A percentile compares a stretch with the other conserved stretches of the same genome.
Evolutionary conservation across 208 protist species (phyloP).

Genomic region (Trypanosoma congolense): DNA sequence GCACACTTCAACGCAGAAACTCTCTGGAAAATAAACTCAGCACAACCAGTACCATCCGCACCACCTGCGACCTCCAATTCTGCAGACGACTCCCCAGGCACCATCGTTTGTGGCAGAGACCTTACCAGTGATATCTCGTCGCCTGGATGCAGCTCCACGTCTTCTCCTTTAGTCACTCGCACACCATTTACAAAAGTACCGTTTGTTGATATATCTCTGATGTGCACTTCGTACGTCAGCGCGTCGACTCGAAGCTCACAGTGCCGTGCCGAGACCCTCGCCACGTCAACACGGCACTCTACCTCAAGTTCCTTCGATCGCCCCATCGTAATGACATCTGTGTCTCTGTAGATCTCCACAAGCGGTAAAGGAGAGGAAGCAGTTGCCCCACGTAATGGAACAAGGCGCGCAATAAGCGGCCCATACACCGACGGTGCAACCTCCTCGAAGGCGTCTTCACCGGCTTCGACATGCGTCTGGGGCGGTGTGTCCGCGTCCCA

Average conservation of each 20-base stretch:
- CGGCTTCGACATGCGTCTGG: slow-evolving; percentile 2
- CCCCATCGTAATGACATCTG: slow-evolving; percentile 40
- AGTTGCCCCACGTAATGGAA: slow-evolving; percentile 24
- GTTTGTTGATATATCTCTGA: slow-evolving; percentile 74
- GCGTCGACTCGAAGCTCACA: slow-evolving; percentile 63
- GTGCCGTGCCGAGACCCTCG: slow-evolving; percentile 61
- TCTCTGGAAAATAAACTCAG: slow-evolving; percentile 59
- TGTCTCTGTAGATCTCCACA: slow-evolving; percentile 49
- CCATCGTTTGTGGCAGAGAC: slow-evolving; percentile 5
- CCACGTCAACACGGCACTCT: slow-evolving; percentile 49
- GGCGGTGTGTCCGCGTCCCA: slow-evolving; percentile 12
- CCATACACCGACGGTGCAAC: slow-evolving; percentile 58
- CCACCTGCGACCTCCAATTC: slow-evolving; percentile 7
- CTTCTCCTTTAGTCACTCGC: slow-evolving; percentile 36
- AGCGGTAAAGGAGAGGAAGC: neutral
- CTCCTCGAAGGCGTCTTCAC: slow-evolving; percentile 72
- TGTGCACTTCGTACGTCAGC: slow-evolving; percentile 37
- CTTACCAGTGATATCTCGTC: slow-evolving; percentile 47
- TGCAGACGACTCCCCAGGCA: neutral
- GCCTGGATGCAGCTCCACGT: slow-evolving; percentile 42
- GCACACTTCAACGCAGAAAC: slow-evolving; percentile 32
- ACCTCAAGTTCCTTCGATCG: slow-evolving; percentile 60
- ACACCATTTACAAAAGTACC: slow-evolving; percentile 71
- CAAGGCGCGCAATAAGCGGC: slow-evolving; percentile 66
- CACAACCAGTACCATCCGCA: neutral